Evolutionary conservation across 192 early-diverging fungal genomes (phyloP).

Genomic region (Linderina pennispora): DNA sequence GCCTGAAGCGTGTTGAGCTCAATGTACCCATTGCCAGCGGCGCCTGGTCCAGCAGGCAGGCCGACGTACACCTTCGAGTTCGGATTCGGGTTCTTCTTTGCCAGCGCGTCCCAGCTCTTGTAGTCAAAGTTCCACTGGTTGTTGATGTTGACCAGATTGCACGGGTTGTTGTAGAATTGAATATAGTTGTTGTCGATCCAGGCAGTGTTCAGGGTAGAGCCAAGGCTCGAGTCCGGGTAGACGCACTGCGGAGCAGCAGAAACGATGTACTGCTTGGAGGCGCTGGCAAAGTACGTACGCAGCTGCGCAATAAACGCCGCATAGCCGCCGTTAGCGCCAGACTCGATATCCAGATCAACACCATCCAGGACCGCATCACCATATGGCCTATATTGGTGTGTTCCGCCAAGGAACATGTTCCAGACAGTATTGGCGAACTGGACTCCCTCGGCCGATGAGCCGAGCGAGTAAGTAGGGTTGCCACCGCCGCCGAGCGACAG

Average conservation of each 20-base stretch:
- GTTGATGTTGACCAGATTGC: conserved; percentile 47
- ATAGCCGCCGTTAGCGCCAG: conserved; percentile 52
- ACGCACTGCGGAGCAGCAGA: conserved; percentile 71
- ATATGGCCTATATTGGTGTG: conserved; percentile 56
- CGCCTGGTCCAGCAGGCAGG: conserved; percentile 51
- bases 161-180: conserved; percentile 82
- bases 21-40: conserved; percentile 58
- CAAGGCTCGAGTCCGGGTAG: conserved; percentile 61
- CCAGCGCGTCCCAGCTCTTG: conserved; percentile 58
- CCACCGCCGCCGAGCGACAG: conserved; percentile 68
- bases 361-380: conserved; percentile 69
- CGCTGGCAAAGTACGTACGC: conserved; percentile 45
- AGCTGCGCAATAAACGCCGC: conserved; percentile 52
- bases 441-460: conserved; percentile 46
- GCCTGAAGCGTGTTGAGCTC: conserved; percentile 30
- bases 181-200: conserved; percentile 65
- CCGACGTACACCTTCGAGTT: conserved; percentile 59
- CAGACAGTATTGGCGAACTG: conserved; percentile 66
- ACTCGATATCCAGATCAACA: conserved; percentile 67
- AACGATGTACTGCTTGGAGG: conserved; percentile 51
- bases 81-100: conserved; percentile 49
- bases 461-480: conserved; percentile 56
- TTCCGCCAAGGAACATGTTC: conserved; percentile 70
- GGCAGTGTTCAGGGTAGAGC: conserved; percentile 45
- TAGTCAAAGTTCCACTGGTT: conserved; percentile 65